These are phyloP conservation scores for Magnaporthiopsis incrustans DNA, from an alignment of 2,329 filamentous ascomycete genomes.

Conservation along the genomic window DNA sequence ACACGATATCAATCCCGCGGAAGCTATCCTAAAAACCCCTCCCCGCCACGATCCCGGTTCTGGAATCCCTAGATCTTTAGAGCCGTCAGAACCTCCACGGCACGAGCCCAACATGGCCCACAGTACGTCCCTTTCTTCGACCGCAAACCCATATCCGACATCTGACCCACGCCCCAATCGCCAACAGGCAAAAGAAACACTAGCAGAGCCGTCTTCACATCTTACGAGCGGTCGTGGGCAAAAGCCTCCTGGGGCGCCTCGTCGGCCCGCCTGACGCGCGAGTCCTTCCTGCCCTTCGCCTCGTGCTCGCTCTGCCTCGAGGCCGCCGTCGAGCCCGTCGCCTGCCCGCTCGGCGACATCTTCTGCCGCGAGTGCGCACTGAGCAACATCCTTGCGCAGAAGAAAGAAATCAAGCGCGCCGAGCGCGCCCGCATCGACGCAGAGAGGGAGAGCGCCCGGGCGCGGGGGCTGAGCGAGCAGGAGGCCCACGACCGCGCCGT, in stretches of 20 bases:
- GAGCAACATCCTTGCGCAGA: slow-evolving; percentile 81
- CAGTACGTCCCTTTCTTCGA: slow-evolving; percentile 29
- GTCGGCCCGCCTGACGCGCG: slow-evolving; percentile 75
- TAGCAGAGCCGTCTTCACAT: slow-evolving; percentile 86
- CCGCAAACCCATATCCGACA: too few relatives aligned
- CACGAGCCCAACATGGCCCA: slow-evolving; percentile 27
- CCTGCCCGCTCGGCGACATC: slow-evolving; percentile 76
- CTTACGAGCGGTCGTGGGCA: slow-evolving; percentile 77
- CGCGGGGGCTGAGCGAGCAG: slow-evolving; percentile 52
- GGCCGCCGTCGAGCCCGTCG: slow-evolving; percentile 71
- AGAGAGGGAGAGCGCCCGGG: slow-evolving; percentile 53
- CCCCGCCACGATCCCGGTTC: too few relatives aligned
- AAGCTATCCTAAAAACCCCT: not conserved
- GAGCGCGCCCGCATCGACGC: slow-evolving; percentile 58
- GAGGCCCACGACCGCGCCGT: slow-evolving; percentile 65
- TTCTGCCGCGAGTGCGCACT: slow-evolving; percentile 95
- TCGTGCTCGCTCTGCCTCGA: slow-evolving; percentile 84
- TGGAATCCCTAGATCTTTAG: not conserved
- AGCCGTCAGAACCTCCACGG: too few relatives aligned
- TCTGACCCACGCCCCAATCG: slow-evolving; percentile 12
- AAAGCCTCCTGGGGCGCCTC: slow-evolving; percentile 75
- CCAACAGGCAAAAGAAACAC: slow-evolving; percentile 73
- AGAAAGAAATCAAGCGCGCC: slow-evolving; percentile 79
- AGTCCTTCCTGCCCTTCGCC: slow-evolving; percentile 87
- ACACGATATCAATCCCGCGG: not conserved